Base-by-base conservation (phyloP, 2,329 filamentous ascomycete species). In the Cercospora beticola region DNA sequence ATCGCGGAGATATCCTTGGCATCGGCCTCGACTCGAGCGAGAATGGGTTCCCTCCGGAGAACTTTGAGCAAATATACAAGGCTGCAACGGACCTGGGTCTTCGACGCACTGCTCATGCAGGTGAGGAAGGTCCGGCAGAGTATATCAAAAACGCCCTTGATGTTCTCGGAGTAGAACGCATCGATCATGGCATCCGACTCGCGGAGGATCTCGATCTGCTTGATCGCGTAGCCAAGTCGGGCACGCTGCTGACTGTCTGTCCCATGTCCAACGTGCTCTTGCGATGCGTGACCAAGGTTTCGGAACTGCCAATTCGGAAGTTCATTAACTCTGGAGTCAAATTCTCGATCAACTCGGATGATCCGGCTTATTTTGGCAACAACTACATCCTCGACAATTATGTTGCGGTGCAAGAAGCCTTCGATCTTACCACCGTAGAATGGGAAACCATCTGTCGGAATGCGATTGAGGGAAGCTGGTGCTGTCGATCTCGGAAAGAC, bases 341-440 rank as follows among this genome's bases (percentile, higher is more conserved):
- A 69, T 92, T 92, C 78, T 90, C 87, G 66, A 87, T 93, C 77
- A 92, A 92, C 79, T 90, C 88, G 72, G 90, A 92, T 75, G 89
- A 92, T 76, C 90, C 90, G 68, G 89, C 89, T 10, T 92, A 92
- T 76, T 65, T 65, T 61, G 64, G 64, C 56, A 61, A 61, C 26
- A 61, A 65, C 21, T 93, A 92, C 78, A 87, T 93, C 64, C 81
- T 91, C 62, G 89, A 91, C 74, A 93, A 93, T 73, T 93, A 90
- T 79, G 90, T 87, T 74, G 89, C 89, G 0, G 89, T 94, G 31
- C 90, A 94, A 18, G 88, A 92, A 52, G 87, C 89, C 0, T 92
- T 92, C 77, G 76, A 81, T 4, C 78, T 94, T 71, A 84, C 78
- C 23, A 79, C 88, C 4, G 78, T 81, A n/a, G 90, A 94, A 64